These are phyloP conservation scores for carrot (Daucus carota) DNA, from an alignment of 129 eudicot genomes.

Conservation along the genomic window DH1_v3.0 NC_030382.2:58925501-58926000, in stretches of 20 bases:
- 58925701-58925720: slow-evolving; percentile 27
- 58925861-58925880: neutral
- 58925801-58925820: slow-evolving; percentile 59
- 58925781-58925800: slow-evolving; percentile 58
- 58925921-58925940: neutral
- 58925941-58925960: slow-evolving; percentile 8
- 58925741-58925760: slow-evolving; percentile 25
- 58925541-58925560: neutral
- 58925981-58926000: neutral
- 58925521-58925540: neutral
- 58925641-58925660: slow-evolving; percentile 63
- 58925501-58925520: neutral
- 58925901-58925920: neutral
- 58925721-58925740: slow-evolving; percentile 28
- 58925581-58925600: neutral
- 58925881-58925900: slow-evolving; percentile 3
- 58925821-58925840: slow-evolving; percentile 61
- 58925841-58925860: slow-evolving; percentile 45
- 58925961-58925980: neutral
- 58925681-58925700: slow-evolving; percentile 23
- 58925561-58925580: neutral
- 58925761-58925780: slow-evolving; percentile 51
- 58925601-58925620: neutral
- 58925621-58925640: slow-evolving; percentile 74
- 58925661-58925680: slow-evolving; percentile 37